These are phyloP conservation scores for Naganishia onofrii DNA, from an alignment of 768 basidiomycete genomes.

Conservation along the genomic window DNA sequence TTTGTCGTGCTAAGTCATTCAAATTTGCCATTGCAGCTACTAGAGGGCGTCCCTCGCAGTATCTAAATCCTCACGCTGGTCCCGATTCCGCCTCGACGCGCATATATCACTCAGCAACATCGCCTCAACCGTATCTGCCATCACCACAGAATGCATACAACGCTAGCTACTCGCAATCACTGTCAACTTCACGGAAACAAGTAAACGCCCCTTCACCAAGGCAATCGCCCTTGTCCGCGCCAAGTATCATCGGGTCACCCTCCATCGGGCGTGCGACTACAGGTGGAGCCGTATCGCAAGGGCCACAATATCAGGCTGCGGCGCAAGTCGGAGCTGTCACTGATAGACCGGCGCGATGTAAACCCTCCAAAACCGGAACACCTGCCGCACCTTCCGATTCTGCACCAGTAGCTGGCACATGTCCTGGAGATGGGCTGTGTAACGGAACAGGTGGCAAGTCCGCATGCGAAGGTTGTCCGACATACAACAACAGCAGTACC, in stretches of 20 bases:
- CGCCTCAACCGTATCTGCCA: slow-evolving; percentile 14
- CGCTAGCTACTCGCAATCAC: background rate
- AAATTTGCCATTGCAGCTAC: background rate
- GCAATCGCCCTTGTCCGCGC: background rate
- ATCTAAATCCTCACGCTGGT: slow-evolving; percentile 1
- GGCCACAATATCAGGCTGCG: background rate
- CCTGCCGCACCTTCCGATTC: slow-evolving; percentile 10
- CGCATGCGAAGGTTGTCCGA: slow-evolving; percentile 92
- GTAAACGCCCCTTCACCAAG: background rate
- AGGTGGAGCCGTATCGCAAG: background rate
- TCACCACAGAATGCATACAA: slow-evolving; percentile 7
- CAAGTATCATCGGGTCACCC: background rate
- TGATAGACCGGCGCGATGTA: background rate
- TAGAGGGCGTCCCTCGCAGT: slow-evolving; percentile 1
- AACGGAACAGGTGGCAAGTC: slow-evolving; percentile 93
- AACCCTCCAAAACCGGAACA: background rate
- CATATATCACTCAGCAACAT: slow-evolving; percentile 5
- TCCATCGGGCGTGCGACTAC: background rate
- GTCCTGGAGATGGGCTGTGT: slow-evolving; percentile 96
- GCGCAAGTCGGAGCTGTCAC: background rate
- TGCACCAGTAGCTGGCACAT: slow-evolving; percentile 59
- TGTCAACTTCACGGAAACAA: background rate
- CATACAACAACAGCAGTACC: slow-evolving; percentile 75
- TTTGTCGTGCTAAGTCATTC: background rate
- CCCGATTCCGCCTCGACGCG: background rate